A percentile compares a stretch with the other conserved stretches of the same genome.
Conservation (phyloP, 768 basidiomycete species). For the Tulasnella sp. region DNA sequence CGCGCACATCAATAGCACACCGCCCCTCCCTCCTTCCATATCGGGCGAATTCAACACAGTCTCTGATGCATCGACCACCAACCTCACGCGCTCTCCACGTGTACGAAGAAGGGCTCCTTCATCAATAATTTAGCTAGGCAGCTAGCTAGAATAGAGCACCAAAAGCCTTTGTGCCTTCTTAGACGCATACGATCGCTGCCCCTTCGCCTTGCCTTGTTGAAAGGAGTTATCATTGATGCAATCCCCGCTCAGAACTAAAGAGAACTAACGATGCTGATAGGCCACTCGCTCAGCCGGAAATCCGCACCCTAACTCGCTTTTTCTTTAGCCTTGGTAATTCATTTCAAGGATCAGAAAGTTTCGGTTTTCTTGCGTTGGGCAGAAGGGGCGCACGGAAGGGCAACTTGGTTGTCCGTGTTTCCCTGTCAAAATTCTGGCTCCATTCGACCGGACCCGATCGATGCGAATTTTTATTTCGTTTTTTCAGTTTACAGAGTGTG, state of each 20-base stretch:
- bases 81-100: not conserved
- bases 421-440: not conserved
- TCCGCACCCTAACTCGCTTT: not conserved
- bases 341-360: not conserved
- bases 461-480: not conserved
- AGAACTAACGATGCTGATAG: not conserved
- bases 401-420: not conserved
- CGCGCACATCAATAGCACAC: not conserved
- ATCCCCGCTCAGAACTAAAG: not conserved
- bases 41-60: conserved; percentile 4
- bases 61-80: not conserved
- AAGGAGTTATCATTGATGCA: not conserved
- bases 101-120: not conserved
- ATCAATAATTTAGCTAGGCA: not conserved
- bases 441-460: not conserved
- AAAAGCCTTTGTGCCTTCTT: not conserved
- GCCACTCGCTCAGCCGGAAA: not conserved
- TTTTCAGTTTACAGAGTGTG: not conserved
- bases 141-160: not conserved
- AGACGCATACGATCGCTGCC: not conserved
- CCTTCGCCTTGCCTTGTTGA: not conserved
- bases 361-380: not conserved
- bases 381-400: not conserved
- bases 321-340: not conserved
- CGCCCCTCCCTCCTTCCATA: not conserved